Base-by-base conservation (phyloP, 805 yeast species). In the Yarrowia sp. region DNA sequence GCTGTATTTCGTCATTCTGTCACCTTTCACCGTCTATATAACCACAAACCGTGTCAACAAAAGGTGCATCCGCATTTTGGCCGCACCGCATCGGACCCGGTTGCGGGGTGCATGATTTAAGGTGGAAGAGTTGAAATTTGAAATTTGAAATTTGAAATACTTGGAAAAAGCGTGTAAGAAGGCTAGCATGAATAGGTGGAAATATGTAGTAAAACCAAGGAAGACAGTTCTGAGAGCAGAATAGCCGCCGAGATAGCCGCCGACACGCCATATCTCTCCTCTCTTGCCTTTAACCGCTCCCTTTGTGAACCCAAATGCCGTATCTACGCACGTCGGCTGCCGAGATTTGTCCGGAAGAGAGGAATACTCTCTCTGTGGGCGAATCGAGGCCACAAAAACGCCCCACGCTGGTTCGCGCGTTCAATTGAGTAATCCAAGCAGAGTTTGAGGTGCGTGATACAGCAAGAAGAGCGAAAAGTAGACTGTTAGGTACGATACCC, bases 61-160 rank as follows among this genome's bases (percentile, higher is more conserved):
- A 7, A 15, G 36, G 14, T 56, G 49, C 38, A 26, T 42, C 49
- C 49, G 63, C 38, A 8, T 5, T 53, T 53, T 53, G 59, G 45
- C 45, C 45, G 45, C 59, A 42, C 50, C 49, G 64, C 64, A 56
- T 42, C 64, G 64, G 64, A 32, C 12, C 64, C 64, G 64, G 64
- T 2, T 56, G 64, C 64, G 64, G 64, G 64, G 64, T 56, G 64
- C 64, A 56, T 56, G n/a, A 26, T 2, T 7, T 32, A 49, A 15
- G 53, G 38, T 15, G 10, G 10, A 9, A n/a, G 10, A n/a, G 8
- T 15, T 42, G 19, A 11, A 38, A 38, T 9, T 38, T 9, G 8
- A 5, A 26, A 5, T 3, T 3, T 3, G 5, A 26, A 26, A 26
- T 5, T 26, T 26, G 32, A 26, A 26, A 26, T 19, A 19, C 19